phyloP scores from a whole-genome alignment of 1,284 basidiomycete genomes.

The Boletellus dicymbophilus region DNA sequence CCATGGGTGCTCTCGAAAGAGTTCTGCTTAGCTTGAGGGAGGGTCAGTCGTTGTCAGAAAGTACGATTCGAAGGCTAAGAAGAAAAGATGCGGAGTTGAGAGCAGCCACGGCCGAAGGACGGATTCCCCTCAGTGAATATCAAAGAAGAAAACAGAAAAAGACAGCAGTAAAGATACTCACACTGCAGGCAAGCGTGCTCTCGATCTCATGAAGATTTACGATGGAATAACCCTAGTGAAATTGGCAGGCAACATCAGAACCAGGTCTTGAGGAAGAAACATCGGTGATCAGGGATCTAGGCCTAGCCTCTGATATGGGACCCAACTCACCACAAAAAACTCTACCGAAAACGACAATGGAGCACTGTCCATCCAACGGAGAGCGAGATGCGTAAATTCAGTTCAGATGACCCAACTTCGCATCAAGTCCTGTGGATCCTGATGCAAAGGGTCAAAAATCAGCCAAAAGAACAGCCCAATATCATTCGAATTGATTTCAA shows the following conservation, averaged over 20 bases:
- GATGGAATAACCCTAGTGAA: neutral
- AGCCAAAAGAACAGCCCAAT: no score
- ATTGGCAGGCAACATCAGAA: constrained; percentile 1
- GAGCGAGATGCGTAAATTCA: constrained; percentile 4
- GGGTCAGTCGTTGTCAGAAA: constrained; percentile 27
- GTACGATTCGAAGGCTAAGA: constrained; percentile 25
- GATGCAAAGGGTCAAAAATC: neutral
- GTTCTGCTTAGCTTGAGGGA: constrained; percentile 26
- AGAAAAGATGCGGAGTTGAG: constrained; percentile 24
- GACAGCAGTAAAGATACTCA: constrained; percentile 4
- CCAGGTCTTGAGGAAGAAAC: constrained; percentile 1
- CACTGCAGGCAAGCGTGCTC: constrained; percentile 13
- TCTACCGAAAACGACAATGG: neutral
- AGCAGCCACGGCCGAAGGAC: constrained; percentile 22
- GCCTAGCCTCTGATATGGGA: neutral
- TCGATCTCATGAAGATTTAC: neutral
- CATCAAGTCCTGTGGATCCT: constrained; percentile 11
- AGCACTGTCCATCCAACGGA: neutral
- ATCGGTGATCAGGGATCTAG: neutral
- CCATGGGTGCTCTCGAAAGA: constrained; percentile 18
- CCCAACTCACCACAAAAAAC: neutral
- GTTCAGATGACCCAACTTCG: constrained; percentile 15
- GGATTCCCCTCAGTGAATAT: constrained; percentile 25
- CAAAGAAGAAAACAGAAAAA: constrained; percentile 25
- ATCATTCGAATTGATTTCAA: no score